Percentiles rank a stretch among this genome's conserved stretches.
phyloP scores from a whole-genome alignment of 2,329 filamentous ascomycete genomes.

The Passalora sequoiae region DNA sequence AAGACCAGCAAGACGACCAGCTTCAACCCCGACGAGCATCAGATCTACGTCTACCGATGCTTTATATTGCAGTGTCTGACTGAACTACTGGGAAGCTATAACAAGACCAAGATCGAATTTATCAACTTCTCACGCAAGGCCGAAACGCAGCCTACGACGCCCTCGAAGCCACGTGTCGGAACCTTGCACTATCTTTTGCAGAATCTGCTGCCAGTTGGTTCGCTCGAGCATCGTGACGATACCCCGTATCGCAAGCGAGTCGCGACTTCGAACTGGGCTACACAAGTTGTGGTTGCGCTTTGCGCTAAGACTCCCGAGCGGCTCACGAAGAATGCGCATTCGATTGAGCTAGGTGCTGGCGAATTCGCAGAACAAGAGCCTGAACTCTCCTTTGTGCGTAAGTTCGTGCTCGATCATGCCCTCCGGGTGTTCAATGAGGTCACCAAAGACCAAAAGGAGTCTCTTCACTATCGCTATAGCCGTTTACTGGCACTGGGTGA shows the following conservation, averaged over 20 bases:
- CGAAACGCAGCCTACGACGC: slow-evolving; percentile 75
- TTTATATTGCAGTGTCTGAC: slow-evolving; percentile 89
- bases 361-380: slow-evolving; percentile 65
- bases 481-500: slow-evolving; percentile 83
- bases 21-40: slow-evolving; percentile 90
- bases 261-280: slow-evolving; percentile 79
- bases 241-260: slow-evolving; percentile 75
- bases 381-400: slow-evolving; percentile 84
- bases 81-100: slow-evolving; percentile 87
- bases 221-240: slow-evolving; percentile 66
- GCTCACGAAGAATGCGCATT: slow-evolving; percentile 37
- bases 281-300: slow-evolving; percentile 77
- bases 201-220: slow-evolving; percentile 64
- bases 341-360: slow-evolving; percentile 13
- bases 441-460: slow-evolving; percentile 84
- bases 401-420: slow-evolving; percentile 90
- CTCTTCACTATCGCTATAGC: slow-evolving; percentile 79
- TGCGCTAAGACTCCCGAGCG: slow-evolving; percentile 83
- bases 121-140: slow-evolving; percentile 97
- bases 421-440: slow-evolving; percentile 89
- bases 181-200: slow-evolving; percentile 91
- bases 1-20: slow-evolving; percentile 55
- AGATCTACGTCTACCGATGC: slow-evolving; percentile 93
- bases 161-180: slow-evolving; percentile 87
- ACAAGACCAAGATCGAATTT: slow-evolving; percentile 92